Base-by-base conservation (phyloP, 768 basidiomycete species). In the Agrocybe chaxingu region DNA sequence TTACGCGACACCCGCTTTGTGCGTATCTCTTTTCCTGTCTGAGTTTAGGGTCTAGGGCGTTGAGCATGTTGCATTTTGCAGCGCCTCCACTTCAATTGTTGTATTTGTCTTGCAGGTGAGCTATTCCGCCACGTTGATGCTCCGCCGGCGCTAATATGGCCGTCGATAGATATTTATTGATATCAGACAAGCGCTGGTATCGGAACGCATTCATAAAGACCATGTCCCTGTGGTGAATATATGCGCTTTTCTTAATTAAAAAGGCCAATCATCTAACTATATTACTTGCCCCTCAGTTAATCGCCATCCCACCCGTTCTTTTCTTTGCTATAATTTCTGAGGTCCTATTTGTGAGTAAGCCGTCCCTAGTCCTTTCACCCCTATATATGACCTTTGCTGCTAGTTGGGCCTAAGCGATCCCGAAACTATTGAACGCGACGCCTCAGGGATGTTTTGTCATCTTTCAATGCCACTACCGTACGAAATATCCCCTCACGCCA, bases 391-490 rank as follows among this genome's bases (percentile, higher is more conserved):
- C 13, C 9, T 13, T 33, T 12, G 35, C n/a, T 11, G 4, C 33
- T 7, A 56, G 51, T 31, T 53, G 13, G 57, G 54, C 1, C 10
- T 56, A 4, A 11, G 29, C 5, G 36, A 30, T 3, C 57, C 54
- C 19, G 35, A 50, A 19, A 45, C 42, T 2, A 44, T 59, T 11
- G 30, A 51, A 36, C 35, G 52, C 42, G 41, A 53, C 42, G 41
- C 49, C 31, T 45, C 55, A n/a, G 54, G 52, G 5, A 56, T 59
- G 54, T 56, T 50, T 33, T 59, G 57, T 39, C 55, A 53, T 24
- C 11, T 59, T 2, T 42, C 37, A 8, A 35, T 19, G 1, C 4
- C 19, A 16, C 7, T 45, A 2, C 39, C 52, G 57, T 56, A 43
- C 37, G 9, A 39, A n/a, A 4, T n/a, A 13, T 18, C n/a, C 10